Base-by-base conservation (phyloP, 257 asterid genomes). In the Parsonsia alboflavescens region DNA sequence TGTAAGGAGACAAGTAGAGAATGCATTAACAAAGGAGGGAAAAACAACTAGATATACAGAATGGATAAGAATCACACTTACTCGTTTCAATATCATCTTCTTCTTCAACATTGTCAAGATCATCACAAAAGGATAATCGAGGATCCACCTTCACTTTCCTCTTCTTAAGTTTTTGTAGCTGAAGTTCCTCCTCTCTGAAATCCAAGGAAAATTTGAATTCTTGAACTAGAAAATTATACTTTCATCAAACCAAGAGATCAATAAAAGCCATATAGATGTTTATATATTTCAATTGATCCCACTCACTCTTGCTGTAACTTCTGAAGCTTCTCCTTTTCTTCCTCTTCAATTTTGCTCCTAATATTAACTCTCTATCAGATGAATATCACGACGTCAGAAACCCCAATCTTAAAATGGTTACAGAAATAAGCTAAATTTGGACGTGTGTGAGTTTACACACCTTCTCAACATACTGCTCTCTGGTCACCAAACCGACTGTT, bases 381-480 rank as follows among this genome's bases (percentile, higher is more conserved):
- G 69, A 54, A 54, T 6, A 21, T 21, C 11, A 54, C 28, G 7
- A 54, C n/a, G 61, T 54, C 61, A 54, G 59, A 54, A 21, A 54
- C 28, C 61, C 28, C 28, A 54, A 21, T 8, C 59, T 5, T 17
- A 53, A 5, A 53, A 53, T 7, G 4, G 61, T 22, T 65, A 64
- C 46, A 30, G 49, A 33, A 71, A 66, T 12, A 69, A 36, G 68
- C 11, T 17, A 24, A 66, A 26, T 1, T 73, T 54, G 16, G 57
- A 28, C 6, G 10, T 7, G 22, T 41, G 65, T n/a, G 42, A 50
- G 80, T 72, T 0, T 8, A 57, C 52, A 16, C 78, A 94, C 98
- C 97, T 92, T 95, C 88, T 95, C 99, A 78, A 92, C 99, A 68
- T 95, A 95, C 78, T 95, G 86, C 73, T 95, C 99, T 82, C 99